A percentile compares a stretch with the other conserved stretches of the same genome.
These are phyloP conservation scores for Hypoxylon rubiginosum DNA, from an alignment of 2,329 filamentous ascomycete genomes.

Conservation along the genomic window DNA sequence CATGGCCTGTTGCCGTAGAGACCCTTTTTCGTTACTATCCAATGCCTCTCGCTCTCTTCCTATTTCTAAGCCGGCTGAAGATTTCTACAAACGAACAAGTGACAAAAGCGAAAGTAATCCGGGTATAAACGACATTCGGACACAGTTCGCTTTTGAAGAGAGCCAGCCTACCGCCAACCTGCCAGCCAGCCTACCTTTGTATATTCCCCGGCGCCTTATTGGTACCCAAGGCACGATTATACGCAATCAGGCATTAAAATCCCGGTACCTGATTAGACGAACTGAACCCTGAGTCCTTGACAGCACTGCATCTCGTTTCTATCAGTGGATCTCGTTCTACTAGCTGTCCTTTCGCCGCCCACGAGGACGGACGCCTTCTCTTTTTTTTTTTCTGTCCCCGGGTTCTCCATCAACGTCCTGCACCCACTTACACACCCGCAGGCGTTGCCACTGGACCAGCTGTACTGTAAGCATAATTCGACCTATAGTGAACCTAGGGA, in stretches of 20 bases:
- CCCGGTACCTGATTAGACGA: constrained; percentile 31
- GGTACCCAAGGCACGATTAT: constrained; percentile 49
- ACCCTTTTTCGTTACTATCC: constrained; percentile 10
- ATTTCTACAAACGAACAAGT: constrained; percentile 14
- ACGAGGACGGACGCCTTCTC: constrained; percentile 16
- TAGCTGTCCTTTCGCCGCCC: constrained; percentile 37
- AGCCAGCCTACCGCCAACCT: constrained; percentile 17
- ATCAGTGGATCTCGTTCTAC: constrained; percentile 28
- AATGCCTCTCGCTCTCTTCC: constrained; percentile 16
- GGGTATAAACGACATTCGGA: constrained; percentile 31
- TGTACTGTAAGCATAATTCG: constrained; percentile 2
- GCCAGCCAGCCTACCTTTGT: constrained; percentile 18
- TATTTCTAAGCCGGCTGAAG: constrained; percentile 30
- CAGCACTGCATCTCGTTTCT: constrained; percentile 29
- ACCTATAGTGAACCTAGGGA: constrained; percentile 17
- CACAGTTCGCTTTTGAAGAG: constrained; percentile 19
- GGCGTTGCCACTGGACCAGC: constrained; percentile 31
- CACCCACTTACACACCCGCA: constrained; percentile 23
- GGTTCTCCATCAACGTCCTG: constrained; percentile 21
- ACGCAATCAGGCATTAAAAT: constrained; percentile 49
- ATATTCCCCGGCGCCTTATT: constrained; percentile 42
- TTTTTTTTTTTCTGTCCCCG: constrained; percentile 15
- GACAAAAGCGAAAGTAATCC: constrained; percentile 21
- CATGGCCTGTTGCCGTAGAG: constrained; percentile 20
- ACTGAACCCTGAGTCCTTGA: constrained; percentile 10